A percentile compares a stretch with the other conserved stretches of the same genome.
Evolutionary conservation across 2,329 filamentous ascomycete genomes (phyloP).

Genomic region (Colletotrichum tropicale): DNA sequence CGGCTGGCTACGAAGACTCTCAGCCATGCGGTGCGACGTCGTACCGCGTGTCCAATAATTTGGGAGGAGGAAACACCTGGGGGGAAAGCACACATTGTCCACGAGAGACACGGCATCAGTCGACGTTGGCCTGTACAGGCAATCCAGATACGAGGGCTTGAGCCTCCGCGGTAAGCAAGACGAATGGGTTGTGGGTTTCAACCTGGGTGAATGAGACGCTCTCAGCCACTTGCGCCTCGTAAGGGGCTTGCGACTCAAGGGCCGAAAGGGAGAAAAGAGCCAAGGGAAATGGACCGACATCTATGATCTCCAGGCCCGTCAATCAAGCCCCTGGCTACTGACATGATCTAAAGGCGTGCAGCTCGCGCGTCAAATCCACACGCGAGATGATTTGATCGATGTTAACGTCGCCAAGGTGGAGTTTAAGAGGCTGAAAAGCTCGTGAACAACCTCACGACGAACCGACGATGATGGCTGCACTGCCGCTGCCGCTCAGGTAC

Average conservation of each 20-base stretch:
- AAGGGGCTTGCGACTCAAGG: not conserved
- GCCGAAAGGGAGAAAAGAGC: not conserved
- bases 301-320: not conserved
- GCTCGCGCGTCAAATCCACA: not conserved
- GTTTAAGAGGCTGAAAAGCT: not conserved
- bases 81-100: not conserved
- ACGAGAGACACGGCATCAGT: not conserved
- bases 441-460: not conserved
- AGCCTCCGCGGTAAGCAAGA: not conserved
- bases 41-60: not conserved
- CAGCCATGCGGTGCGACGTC: slow-evolving; percentile 9
- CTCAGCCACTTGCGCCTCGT: not conserved
- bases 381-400: not conserved
- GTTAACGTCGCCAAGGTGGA: not conserved
- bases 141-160: not conserved
- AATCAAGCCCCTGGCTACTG: not conserved
- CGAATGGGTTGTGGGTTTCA: not conserved
- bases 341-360: not conserved
- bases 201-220: not conserved
- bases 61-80: not conserved
- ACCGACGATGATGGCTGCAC: not conserved
- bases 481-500: not conserved
- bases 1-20: not conserved
- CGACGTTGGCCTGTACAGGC: not conserved
- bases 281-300: not conserved